Conservation (phyloP, 169 alveolate species). For the Sarcocystis neurona region DNA sequence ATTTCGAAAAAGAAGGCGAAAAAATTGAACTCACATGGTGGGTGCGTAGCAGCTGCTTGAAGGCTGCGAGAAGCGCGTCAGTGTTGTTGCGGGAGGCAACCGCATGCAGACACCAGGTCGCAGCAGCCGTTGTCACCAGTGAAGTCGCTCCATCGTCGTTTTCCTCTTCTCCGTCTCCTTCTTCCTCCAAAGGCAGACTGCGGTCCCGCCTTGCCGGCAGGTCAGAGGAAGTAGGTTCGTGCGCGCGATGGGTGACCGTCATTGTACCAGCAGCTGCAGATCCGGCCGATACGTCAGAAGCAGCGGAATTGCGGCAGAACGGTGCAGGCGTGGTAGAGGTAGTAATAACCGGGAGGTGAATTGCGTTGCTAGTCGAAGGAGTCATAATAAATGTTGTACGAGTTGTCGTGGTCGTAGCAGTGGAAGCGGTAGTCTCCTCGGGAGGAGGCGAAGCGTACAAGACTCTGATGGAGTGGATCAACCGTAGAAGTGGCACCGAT, state of each 20-base stretch:
- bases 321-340: too few species aligned
- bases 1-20: neutral
- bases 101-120: conserved; percentile 9
- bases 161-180: neutral
- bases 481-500: too few species aligned
- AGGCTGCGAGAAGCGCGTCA: neutral
- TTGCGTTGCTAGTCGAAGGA: too few species aligned
- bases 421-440: too few species aligned
- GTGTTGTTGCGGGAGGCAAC: neutral
- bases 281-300: neutral
- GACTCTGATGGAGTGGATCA: too few species aligned
- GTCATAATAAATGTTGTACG: too few species aligned
- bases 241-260: neutral
- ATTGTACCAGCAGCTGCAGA: neutral
- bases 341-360: too few species aligned
- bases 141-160: neutral
- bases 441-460: too few species aligned
- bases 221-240: neutral
- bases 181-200: too few species aligned
- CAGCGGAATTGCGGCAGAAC: too few species aligned
- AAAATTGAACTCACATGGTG: neutral
- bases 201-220: neutral
- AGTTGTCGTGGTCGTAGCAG: too few species aligned
- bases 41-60: neutral
- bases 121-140: neutral